Base-by-base conservation (phyloP, 1,284 basidiomycete species). In the Ustilago tritici region DNA sequence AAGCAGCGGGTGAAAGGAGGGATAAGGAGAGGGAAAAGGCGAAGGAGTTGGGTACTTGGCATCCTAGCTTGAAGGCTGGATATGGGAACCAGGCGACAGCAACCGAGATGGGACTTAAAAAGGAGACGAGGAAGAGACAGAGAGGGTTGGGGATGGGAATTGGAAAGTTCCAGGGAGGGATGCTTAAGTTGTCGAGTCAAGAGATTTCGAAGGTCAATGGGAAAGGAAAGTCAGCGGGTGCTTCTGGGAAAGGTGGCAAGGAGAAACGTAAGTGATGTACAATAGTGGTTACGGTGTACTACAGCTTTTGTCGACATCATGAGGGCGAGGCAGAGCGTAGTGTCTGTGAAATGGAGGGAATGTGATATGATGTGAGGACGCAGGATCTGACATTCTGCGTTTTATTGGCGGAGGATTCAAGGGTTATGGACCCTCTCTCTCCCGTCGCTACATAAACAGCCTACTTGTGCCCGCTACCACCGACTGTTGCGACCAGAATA, bases 31-130 rank as follows among this genome's bases (percentile, higher is more conserved):
- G 82, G 32, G 82, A 82, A 32, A 78, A 74, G 53, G 78, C 79
- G 23, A 82, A 80, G 52, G 84, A 85, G 67, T 56, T 85, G n/a
- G 84, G 84, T 2, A 76, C 81, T 17, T 82, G 81, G 76, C 81
- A 83, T 67, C 79, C 79, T 4, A 68, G 61, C 23, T 53, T 79
- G n/a, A 81, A 81, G 66, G 68, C 82, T 46, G 56, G 66, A 7
- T 78, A 70, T 32, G 46, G 67, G 34, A 76, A 56, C 52, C 76
- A 77, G 36, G 78, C 75, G 1, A 79, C 80, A 14, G 74, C 76
- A 2, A 77, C 76, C 11, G 80, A 80, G 66, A 76, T 75, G 61
- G 80, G 78, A 5, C 47, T 72, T n/a, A 68, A 72, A 43, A 74
- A 68, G 54, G 78, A 80, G 52, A 70, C 71, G 1, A 68, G 70